phyloP scores from a whole-genome alignment of 2,329 filamentous ascomycete species.

The Pestalotiopsis sp. region DNA sequence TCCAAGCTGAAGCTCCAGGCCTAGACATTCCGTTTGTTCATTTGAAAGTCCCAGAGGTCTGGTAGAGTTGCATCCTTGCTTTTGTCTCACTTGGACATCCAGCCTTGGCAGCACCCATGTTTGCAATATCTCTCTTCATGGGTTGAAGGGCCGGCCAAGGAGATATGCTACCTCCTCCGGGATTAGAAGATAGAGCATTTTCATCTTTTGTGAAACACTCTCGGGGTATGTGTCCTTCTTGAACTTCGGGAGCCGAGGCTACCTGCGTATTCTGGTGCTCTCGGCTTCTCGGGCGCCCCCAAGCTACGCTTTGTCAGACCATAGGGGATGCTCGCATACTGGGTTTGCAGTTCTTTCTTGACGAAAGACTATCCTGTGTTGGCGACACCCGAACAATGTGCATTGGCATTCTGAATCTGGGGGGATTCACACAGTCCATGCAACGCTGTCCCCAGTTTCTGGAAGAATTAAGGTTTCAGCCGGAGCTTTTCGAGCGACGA shows the following conservation, averaged over 20 bases:
- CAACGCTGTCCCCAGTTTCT: too few relatives aligned
- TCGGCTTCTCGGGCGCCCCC: background rate
- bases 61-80: conserved; percentile 2
- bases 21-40: background rate
- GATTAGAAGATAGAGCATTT: background rate
- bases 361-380: too few relatives aligned
- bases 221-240: background rate
- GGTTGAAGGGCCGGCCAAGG: background rate
- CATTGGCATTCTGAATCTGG: too few relatives aligned
- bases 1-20: background rate
- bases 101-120: conserved; percentile 8
- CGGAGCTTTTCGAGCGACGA: too few relatives aligned
- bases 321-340: too few relatives aligned
- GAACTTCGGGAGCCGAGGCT: background rate
- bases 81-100: background rate
- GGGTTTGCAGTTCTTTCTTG: too few relatives aligned
- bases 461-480: too few relatives aligned
- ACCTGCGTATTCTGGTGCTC: background rate
- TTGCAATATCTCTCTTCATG: background rate
- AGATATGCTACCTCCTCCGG: background rate
- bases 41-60: conserved; percentile 4
- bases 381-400: too few relatives aligned
- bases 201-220: conserved; percentile 7
- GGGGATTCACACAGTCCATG: too few relatives aligned
- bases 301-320: too few relatives aligned